These are phyloP conservation scores for Nitzschia putrida DNA, from an alignment of 108 stramenopile species.

Conservation along the genomic window DNA sequence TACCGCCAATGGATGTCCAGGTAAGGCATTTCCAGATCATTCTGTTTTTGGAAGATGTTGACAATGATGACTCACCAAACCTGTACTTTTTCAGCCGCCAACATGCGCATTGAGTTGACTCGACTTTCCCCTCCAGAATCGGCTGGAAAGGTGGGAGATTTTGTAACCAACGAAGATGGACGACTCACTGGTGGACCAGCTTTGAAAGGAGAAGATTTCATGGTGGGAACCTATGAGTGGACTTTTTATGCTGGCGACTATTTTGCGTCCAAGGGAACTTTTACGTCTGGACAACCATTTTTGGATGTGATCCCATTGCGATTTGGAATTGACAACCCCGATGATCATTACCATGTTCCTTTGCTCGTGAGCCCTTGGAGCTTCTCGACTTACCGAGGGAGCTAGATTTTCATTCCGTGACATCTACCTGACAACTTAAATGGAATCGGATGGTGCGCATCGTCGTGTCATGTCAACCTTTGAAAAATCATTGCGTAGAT, in stretches of 20 bases:
- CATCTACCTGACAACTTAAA: background rate
- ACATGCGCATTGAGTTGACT: conserved; percentile 75
- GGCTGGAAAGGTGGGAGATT: conserved; percentile 56
- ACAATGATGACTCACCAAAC: background rate
- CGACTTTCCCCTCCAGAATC: conserved; percentile 48
- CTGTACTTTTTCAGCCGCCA: conserved; percentile 47
- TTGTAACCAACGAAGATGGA: conserved; percentile 83
- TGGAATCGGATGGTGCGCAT: too few species aligned
- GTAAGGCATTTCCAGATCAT: conserved; percentile 38
- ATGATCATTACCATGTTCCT: conserved; percentile 92
- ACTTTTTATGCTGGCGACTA: conserved; percentile 85
- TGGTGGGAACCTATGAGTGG: conserved; percentile 81
- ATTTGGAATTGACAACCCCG: conserved; percentile 92
- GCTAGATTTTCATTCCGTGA: conserved; percentile 30
- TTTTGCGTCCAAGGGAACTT: conserved; percentile 71
- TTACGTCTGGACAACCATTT: conserved; percentile 74
- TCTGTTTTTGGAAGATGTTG: background rate
- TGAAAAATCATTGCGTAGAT: too few species aligned
- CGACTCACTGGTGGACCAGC: conserved; percentile 76
- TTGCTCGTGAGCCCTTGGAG: conserved; percentile 86
- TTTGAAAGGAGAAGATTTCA: conserved; percentile 61
- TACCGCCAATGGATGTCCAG: conserved; percentile 79
- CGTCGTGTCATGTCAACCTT: too few species aligned
- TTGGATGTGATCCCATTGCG: conserved; percentile 78
- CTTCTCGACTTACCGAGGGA: conserved; percentile 88